phyloP scores from a whole-genome alignment of 139 green algal species.

The Ulvella scutata region DNA sequence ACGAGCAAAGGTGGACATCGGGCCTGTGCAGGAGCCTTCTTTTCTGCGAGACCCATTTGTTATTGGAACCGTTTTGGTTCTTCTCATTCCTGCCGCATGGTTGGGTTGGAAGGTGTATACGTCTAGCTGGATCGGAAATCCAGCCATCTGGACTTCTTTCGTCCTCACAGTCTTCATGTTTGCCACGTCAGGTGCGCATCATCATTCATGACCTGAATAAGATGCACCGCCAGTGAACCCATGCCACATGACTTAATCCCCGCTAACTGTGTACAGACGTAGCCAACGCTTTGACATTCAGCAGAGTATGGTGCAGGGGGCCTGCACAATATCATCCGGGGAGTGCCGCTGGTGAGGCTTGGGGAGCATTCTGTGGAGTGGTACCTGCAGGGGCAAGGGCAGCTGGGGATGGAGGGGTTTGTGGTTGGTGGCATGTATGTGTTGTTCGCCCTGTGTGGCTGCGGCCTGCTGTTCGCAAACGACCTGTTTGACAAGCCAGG shows the following conservation, averaged over 20 bases:
- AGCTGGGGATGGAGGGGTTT: constrained; percentile 67
- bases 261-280: no score
- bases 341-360: constrained; percentile 44
- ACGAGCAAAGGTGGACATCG: neutral
- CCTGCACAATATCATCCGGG: constrained; percentile 88
- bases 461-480: neutral
- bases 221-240: no score
- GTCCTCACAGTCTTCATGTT: constrained; percentile 16
- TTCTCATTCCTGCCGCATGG: neutral
- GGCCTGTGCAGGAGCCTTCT: neutral
- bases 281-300: no score
- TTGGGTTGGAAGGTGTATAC: constrained; percentile 6
- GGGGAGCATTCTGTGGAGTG: constrained; percentile 20
- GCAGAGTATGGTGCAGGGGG: no score
- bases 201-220: no score
- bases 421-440: constrained; percentile 56
- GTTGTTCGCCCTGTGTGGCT: constrained; percentile 13
- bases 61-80: neutral
- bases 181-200: constrained; percentile 16
- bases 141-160: neutral
- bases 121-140: constrained; percentile 3
- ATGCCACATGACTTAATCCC: no score
- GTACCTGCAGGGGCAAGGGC: constrained; percentile 13
- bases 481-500: neutral
- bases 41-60: neutral